Base-by-base conservation (phyloP, 164 flowering plant genomes). In the Nymphaea colorata region DNA sequence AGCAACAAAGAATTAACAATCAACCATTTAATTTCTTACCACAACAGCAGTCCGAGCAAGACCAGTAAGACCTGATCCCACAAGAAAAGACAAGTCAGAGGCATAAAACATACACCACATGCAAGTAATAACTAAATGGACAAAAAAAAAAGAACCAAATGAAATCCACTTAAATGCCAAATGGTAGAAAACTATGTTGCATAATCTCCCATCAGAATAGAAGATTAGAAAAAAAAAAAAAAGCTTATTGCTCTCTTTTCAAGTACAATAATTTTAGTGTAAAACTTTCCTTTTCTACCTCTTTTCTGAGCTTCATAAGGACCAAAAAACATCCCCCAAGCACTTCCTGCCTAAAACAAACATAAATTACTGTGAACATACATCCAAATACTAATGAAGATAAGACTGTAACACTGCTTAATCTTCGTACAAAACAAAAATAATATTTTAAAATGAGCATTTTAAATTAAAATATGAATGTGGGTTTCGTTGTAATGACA, bases 291-390 rank as follows among this genome's bases (percentile, higher is more conserved):
- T n/a, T 14, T 57, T 64, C 41, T 69, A 86, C 97, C 95, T 71
- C 55, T 61, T 68, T 80, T 82, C 59, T 71, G 77, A 71, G 90
- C 87, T 42, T 84, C 82, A 42, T 81, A 78, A 0, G 89, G 87
- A 43, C 83, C 90, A 4, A 72, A 3, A 70, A 87, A 89, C 2
- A 79, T 72, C 0, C 95, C 95, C 91, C 90, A 91, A 17, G 86
- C 73, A 6, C 84, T 74, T 64, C 97, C 97, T 3, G 88, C 90
- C 97, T 89, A 78, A 77, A 77, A 71, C 15, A 42, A n/a, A 55
- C 51, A 14, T 60, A 25, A 53, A 45, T 45, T 10, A 60, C 44
- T 45, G 47, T 62, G 3, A 69, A 69, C 18, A 67, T 17, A 67
- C 17, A 12, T 16, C 42, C 41, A 25, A 17, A 4, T 44, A 18